These are phyloP conservation scores for Candida nonsorbophila DNA, from an alignment of 805 yeast genomes.

Conservation along the genomic window DNA sequence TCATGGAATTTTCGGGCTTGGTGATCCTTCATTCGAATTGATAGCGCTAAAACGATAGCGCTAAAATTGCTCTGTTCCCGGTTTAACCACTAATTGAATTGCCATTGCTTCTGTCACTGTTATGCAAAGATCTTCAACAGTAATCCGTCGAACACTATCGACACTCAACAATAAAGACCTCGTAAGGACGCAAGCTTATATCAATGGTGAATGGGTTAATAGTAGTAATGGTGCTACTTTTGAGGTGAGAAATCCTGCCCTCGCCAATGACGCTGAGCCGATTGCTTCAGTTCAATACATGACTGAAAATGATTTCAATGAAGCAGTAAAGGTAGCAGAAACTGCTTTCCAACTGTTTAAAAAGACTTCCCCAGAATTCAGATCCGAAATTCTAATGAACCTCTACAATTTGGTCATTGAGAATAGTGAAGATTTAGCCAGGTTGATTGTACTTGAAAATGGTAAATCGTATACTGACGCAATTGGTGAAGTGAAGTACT, in stretches of 20 bases:
- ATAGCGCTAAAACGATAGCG: no score
- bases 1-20: no score
- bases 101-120: no score
- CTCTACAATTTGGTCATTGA: conserved; percentile 51
- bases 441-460: conserved; percentile 60
- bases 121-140: no score
- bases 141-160: conserved; percentile 4
- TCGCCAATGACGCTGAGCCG: conserved; percentile 28
- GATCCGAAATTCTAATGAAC: conserved; percentile 48
- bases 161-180: conserved; percentile 44
- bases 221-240: conserved; percentile 43
- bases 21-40: no score
- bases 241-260: conserved; percentile 74
- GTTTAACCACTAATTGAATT: no score
- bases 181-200: conserved; percentile 52
- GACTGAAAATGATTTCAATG: conserved; percentile 39
- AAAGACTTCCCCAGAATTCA: conserved; percentile 49
- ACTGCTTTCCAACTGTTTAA: conserved; percentile 49
- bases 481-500: conserved; percentile 61
- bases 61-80: no score
- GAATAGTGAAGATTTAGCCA: conserved; percentile 62
- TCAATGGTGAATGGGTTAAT: conserved; percentile 72
- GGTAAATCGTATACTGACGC: conserved; percentile 73
- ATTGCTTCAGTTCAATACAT: conserved; percentile 53
- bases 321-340: conserved; percentile 53